phyloP scores from a whole-genome alignment of 257 asterid genomes.

The Solanum infundibuliforme region DNA sequence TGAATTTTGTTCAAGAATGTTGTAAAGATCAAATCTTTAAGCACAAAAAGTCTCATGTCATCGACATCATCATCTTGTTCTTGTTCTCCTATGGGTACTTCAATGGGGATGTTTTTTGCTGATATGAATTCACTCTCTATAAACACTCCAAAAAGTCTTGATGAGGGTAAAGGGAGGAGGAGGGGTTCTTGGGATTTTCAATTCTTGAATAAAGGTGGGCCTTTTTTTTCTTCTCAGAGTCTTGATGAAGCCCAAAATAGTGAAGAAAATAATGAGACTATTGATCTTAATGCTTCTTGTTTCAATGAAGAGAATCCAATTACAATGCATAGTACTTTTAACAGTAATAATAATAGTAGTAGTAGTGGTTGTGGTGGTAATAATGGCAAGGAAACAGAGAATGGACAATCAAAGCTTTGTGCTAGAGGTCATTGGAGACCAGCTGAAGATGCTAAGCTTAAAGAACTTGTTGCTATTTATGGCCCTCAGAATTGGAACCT shows the following conservation, averaged over 20 bases:
- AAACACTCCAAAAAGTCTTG: neutral
- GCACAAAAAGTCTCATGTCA: neutral
- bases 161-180: neutral
- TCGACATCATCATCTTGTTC: conserved; percentile 1
- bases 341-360: neutral
- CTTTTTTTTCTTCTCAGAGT: neutral
- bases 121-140: conserved; percentile 29
- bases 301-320: conserved; percentile 18
- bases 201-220: neutral
- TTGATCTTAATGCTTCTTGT: conserved; percentile 43
- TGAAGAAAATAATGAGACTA: conserved; percentile 9
- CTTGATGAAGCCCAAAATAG: neutral
- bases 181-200: conserved; percentile 11
- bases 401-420: conserved; percentile 52
- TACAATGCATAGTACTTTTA: neutral
- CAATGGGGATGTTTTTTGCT: conserved; percentile 34
- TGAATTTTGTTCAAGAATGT: neutral
- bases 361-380: neutral
- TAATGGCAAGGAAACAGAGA: conserved; percentile 16
- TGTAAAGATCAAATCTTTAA: neutral
- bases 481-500: conserved; percentile 95
- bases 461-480: conserved; percentile 72
- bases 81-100: conserved; percentile 2
- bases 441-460: conserved; percentile 71
- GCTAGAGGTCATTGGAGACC: conserved; percentile 93